Evolutionary conservation across 768 basidiomycete species (phyloP), one percentile per base, ranked within the genome.

Genomic region (Auriscalpium vulgare): DNA sequence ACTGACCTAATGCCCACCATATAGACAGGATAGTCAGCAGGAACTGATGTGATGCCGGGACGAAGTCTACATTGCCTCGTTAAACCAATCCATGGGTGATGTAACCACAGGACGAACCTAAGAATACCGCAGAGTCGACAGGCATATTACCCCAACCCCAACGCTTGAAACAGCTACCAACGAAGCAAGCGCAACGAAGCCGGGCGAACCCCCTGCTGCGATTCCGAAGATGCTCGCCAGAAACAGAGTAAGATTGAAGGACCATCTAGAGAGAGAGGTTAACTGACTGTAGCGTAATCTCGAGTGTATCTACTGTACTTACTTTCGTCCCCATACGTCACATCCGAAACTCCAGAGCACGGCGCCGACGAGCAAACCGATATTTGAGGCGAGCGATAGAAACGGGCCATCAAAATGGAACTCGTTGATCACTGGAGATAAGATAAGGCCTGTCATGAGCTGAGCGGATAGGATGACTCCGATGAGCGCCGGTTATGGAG

Each of bases 91-190:
- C 23, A 36, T 16, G 14, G n/a, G 6, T n/a, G 43, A 50, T 50
- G 7, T 9, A 23, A 10, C 6, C 16, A 34, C 10, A 10, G 29
- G 34, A 34, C 59, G 23, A 10, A 78, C 78, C 78, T 50, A 81
- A 67, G 59, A 81, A 79, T 19, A 81, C 74, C 7, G 77, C 74
- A 13, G 77, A 74, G 59, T 75, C 79, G 3, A 84, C 81, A 2
- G 82, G 80, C 40, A 83, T 65, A 62, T 84, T 84, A 9, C 83
- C 81, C 81, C 81, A 0, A 73, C 79, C 5, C 81, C 81, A 4
- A 81, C 60, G 0, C 77, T 73, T 10, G 76, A 68, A 8, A 75
- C 58, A 8, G 79, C 76, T 10, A 74, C 63, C 37, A 84, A 67
- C 4, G 76, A 72, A 0, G 79, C 77, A 46, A 83, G 70, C 8